These are phyloP conservation scores for Colletotrichum camelliae DNA, from an alignment of 2,329 filamentous ascomycete genomes.

Conservation along the genomic window DNA sequence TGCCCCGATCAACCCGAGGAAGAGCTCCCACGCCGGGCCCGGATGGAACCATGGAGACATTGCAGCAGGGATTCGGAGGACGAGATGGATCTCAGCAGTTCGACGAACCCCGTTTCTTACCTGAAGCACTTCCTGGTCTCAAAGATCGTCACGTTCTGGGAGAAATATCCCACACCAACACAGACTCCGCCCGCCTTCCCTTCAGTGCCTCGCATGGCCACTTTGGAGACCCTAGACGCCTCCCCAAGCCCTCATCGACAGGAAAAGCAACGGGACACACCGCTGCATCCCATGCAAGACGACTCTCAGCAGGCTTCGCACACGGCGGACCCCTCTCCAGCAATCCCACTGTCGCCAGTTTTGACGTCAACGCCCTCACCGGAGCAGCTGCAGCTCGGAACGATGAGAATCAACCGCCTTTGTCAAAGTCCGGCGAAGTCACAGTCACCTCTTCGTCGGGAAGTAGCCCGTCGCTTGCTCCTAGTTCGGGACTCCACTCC, in stretches of 20 bases:
- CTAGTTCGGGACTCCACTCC: slow-evolving; percentile 12
- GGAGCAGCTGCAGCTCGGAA: slow-evolving; percentile 16
- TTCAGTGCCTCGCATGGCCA: background rate
- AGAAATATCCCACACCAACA: slow-evolving; percentile 5
- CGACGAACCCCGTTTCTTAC: background rate
- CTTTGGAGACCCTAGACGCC: background rate
- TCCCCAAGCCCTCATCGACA: background rate
- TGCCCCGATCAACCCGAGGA: background rate
- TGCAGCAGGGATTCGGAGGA: background rate
- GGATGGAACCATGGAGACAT: background rate
- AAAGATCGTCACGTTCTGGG: slow-evolving; percentile 3
- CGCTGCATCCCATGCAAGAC: background rate
- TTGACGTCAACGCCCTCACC: slow-evolving; percentile 28
- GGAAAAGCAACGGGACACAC: background rate
- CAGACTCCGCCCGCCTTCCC: background rate
- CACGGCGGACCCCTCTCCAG: slow-evolving; percentile 28
- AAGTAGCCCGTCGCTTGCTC: background rate
- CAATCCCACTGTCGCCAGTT: slow-evolving; percentile 35
- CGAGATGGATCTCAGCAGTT: background rate
- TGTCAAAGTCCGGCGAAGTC: background rate
- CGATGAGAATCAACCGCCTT: slow-evolving; percentile 31
- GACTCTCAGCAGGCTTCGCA: slow-evolving; percentile 36
- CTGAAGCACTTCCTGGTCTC: background rate
- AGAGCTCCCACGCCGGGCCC: background rate
- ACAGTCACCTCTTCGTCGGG: background rate